Base-by-base conservation (phyloP, 2,329 filamentous ascomycete species). In the Cercospora janseana region DNA sequence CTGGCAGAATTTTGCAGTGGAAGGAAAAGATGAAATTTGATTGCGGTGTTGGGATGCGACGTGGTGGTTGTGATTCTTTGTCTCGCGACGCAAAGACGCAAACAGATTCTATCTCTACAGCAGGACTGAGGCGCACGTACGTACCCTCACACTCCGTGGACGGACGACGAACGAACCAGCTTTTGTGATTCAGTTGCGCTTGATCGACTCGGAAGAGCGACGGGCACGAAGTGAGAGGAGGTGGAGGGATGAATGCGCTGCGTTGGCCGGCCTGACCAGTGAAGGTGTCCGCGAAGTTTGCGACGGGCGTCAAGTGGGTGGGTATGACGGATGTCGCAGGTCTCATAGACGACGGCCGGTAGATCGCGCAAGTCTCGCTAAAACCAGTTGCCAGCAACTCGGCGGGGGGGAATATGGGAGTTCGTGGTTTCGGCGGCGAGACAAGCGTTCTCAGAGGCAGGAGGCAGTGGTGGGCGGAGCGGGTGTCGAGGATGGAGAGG, bases 201-300 rank as follows among this genome's bases (percentile, higher is more conserved):
- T 32, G 29, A 20, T 42, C 34, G 44, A 34, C 29, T 37, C 23
- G 16, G 32, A 28, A 21, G 42, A 41, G 43, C 31, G 43, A 46
- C 42, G 42, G n/a, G 18, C 16, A 23, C 40, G 47, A 48, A 44
- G 50, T 42, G 55, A 44, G 46, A 44, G 51, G 49, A 42, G 31
- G 42, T 46, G 34, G 45, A 37, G 46, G 55, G 35, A 45, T 38
- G 28, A 48, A 50, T 50, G 49, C 34, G 45, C 28, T 63, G 59
- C 55, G 51, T 48, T 61, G 50, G 56, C 55, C 55, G 60, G 58
- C 62, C 62, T 43, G 75, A 81, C 80, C 80, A 83, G 75, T 80
- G 62, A 83, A 83, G 80, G 81, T 74, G 76, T 83, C 80, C 75
- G 75, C 64, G 67, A 72, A 61, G 63, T 50, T 41, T 46, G 50